Conservation (phyloP, 2,329 filamentous ascomycete genomes). For the Fusarium sp. region DNA sequence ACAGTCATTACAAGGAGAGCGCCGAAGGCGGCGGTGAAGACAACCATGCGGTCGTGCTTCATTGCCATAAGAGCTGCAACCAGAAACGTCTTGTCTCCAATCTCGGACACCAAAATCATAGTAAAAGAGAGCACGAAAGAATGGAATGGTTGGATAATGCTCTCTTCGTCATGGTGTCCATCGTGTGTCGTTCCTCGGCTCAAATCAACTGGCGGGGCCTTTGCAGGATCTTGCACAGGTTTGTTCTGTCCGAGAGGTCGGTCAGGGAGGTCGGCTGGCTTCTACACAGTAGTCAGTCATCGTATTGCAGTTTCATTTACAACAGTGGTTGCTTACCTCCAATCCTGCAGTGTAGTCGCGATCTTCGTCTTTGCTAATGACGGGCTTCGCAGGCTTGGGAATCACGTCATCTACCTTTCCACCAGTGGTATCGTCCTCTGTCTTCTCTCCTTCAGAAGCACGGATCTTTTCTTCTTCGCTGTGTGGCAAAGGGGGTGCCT, state of each 20-base stretch:
- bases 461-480: slow-evolving; percentile 79
- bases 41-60: slow-evolving; percentile 93
- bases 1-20: slow-evolving; percentile 95
- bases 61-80: slow-evolving; percentile 98
- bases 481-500: slow-evolving; percentile 83
- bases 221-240: slow-evolving; percentile 73
- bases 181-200: slow-evolving; percentile 48
- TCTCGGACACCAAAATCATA: slow-evolving; percentile 97
- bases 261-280: slow-evolving; percentile 82
- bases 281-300: slow-evolving; percentile 62
- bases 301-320: background rate
- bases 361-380: slow-evolving; percentile 54
- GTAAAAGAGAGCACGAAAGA: slow-evolving; percentile 92
- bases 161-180: slow-evolving; percentile 65
- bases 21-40: slow-evolving; percentile 94
- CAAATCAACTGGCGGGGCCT: slow-evolving; percentile 72
- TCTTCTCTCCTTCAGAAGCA: slow-evolving; percentile 50
- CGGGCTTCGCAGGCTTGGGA: slow-evolving; percentile 40
- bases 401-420: slow-evolving; percentile 26
- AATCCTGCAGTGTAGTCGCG: slow-evolving; percentile 54
- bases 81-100: slow-evolving; percentile 98
- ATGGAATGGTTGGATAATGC: slow-evolving; percentile 82
- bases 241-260: slow-evolving; percentile 80
- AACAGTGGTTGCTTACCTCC: slow-evolving; percentile 45
- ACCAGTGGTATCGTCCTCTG: background rate